Evolutionary conservation across 164 flowering plant species (phyloP).

Genomic region (Stephania cephalantha): DNA sequence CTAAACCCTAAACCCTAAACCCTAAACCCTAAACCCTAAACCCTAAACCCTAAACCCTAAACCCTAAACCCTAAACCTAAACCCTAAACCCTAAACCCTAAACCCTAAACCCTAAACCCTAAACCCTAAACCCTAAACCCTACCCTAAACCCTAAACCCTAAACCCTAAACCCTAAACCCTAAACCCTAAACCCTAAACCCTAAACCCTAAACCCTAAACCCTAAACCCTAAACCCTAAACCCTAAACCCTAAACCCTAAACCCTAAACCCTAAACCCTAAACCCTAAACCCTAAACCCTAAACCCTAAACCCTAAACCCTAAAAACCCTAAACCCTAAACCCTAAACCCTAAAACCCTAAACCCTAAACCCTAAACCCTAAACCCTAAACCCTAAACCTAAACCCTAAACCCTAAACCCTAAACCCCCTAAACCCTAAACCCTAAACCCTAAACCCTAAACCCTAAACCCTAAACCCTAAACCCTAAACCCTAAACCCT

Average conservation of each 20-base stretch:
- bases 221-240: conserved; percentile 1
- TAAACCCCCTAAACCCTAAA: conserved; percentile 1
- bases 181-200: conserved; percentile 1
- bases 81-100: conserved; percentile 1
- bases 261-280: conserved; percentile 1
- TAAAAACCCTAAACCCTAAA: neutral
- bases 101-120: conserved; percentile 1
- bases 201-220: conserved; percentile 1
- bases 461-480: conserved; percentile 1
- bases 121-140: conserved; percentile 1
- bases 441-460: conserved; percentile 1
- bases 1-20: conserved; percentile 1
- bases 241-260: conserved; percentile 1
- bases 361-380: neutral
- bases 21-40: conserved; percentile 1
- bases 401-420: conserved; percentile 1
- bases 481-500: conserved; percentile 1
- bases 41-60: conserved; percentile 1
- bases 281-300: conserved; percentile 1
- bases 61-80: conserved; percentile 1
- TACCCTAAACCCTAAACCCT: neutral
- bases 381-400: conserved; percentile 1
- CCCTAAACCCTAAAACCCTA: conserved; percentile 1
- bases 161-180: conserved; percentile 1
- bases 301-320: neutral